These are phyloP conservation scores for Botrytis sinoallii DNA, from an alignment of 2,329 filamentous ascomycete species.

Conservation along the genomic window DNA sequence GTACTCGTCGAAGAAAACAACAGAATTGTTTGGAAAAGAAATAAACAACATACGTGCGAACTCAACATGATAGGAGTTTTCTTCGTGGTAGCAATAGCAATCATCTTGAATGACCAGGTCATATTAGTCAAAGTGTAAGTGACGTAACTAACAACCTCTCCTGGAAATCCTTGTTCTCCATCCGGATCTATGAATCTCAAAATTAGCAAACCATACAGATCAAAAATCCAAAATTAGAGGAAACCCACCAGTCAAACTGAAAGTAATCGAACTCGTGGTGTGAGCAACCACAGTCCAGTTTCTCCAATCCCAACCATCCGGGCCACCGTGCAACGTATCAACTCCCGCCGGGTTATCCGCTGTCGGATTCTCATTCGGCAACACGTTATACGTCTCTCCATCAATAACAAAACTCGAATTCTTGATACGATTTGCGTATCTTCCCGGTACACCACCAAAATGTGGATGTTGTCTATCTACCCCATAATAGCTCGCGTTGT, in stretches of 20 bases:
- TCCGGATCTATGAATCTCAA: conserved; percentile 49
- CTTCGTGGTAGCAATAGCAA: conserved; percentile 66
- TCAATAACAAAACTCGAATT: conserved; percentile 71
- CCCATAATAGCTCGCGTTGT: conserved; percentile 70
- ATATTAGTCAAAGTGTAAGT: conserved; percentile 67
- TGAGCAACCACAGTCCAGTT: conserved; percentile 75
- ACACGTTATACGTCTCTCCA: conserved; percentile 55
- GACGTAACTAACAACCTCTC: conserved; percentile 69
- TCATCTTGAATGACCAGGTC: conserved; percentile 71
- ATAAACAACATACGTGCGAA: conserved; percentile 45
- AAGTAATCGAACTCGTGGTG: conserved; percentile 65
- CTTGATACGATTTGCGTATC: conserved; percentile 79
- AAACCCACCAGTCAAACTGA: conserved; percentile 57
- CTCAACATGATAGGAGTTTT: conserved; percentile 82
- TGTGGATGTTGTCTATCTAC: conserved; percentile 65
- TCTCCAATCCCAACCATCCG: conserved; percentile 63
- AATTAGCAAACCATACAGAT: background rate
- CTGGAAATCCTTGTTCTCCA: conserved; percentile 74
- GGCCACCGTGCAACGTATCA: conserved; percentile 67
- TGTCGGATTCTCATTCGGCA: conserved; percentile 62
- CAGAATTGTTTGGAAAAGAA: background rate
- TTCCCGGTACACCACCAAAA: conserved; percentile 69
- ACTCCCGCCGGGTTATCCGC: conserved; percentile 49
- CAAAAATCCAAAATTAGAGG: background rate
- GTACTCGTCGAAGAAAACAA: background rate